Evolutionary conservation across 192 early-diverging fungal genomes (phyloP), one percentile per base, ranked within the genome.

Genomic region (Rhizoclosmatium sp.): DNA sequence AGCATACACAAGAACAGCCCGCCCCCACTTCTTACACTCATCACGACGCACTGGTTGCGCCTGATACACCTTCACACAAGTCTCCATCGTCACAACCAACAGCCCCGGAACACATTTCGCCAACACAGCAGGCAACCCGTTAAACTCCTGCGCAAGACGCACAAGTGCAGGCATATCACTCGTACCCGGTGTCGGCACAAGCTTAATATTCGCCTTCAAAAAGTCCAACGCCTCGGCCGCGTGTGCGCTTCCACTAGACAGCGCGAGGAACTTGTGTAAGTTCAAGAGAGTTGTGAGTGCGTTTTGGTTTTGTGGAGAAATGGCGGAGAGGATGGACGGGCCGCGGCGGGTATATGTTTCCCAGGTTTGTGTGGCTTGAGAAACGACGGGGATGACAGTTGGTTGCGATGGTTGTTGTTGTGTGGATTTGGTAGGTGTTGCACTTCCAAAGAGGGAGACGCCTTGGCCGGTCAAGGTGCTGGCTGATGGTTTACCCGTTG

Each of bases 1-100:
- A 1, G 92, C 92, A 91, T 94, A 95, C 69, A 93, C 87, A 84
- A 93, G 90, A 41, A 97, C 51, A 0, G 90, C 85, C 58, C 92
- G 87, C n/a, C 91, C 91, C 62, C 87, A 86, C 41, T 87, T 84
- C 66, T 89, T 89, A 60, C 93, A 76, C 59, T 88, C 85, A 4
- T 69, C 71, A 9, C 64, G 51, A 3, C 41, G 44, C 47, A 83
- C 83, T 61, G 90, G 92, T 51, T 87, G 81, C 2, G 82, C 78
- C 7, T 90, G 79, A 74, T 92, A 93, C 67, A 92, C 73, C 7
- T 89, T 79, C 59, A 88, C 91, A 65, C 93, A 68, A 56, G 85
- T 88, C 21, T 91, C 87, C 92, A 94, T 95, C 2, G 92, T 87
- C 49, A 87, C 86, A 40, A 95, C 78, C 21, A 98, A 77, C 4